Percentiles rank a stretch among this genome's conserved stretches.
Evolutionary conservation across 257 asterid species (phyloP).

Genomic region (Dorcoceras hygrometricum): DNA sequence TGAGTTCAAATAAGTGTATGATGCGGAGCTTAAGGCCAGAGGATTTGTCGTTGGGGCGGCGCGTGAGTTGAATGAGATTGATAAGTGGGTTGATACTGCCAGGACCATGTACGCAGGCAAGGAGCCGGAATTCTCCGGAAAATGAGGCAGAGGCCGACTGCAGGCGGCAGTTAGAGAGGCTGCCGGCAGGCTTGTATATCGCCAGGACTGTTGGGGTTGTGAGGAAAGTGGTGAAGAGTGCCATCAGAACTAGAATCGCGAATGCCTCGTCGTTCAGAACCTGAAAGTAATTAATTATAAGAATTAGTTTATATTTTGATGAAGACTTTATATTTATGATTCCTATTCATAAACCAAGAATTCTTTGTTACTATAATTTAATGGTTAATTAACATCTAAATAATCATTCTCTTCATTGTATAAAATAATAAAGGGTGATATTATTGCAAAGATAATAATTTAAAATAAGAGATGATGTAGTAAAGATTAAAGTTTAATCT

Average conservation of each 20-base stretch:
- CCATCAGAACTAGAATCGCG: slow-evolving; percentile 67
- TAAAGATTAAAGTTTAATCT: too few relatives aligned
- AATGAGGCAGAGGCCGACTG: slow-evolving; percentile 2
- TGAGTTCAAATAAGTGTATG: slow-evolving; percentile 51
- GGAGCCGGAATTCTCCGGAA: slow-evolving; percentile 37
- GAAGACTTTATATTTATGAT: too few relatives aligned
- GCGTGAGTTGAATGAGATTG: slow-evolving; percentile 40
- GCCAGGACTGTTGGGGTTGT: slow-evolving; percentile 61
- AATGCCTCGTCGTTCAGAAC: slow-evolving; percentile 63
- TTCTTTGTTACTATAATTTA: too few relatives aligned
- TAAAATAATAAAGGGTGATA: too few relatives aligned
- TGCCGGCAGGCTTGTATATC: slow-evolving; percentile 43
- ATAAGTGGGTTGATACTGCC: slow-evolving; percentile 39
- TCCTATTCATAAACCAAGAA: too few relatives aligned
- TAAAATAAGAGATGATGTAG: too few relatives aligned
- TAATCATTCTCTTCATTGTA: too few relatives aligned
- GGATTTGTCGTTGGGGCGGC: slow-evolving; percentile 29
- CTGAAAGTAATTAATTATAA: slow-evolving; percentile 26
- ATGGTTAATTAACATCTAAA: too few relatives aligned
- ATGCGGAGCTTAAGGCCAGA: slow-evolving; percentile 43
- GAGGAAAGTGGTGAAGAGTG: slow-evolving; percentile 63
- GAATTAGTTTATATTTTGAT: too few relatives aligned
- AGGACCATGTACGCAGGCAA: slow-evolving; percentile 52
- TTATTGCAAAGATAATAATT: too few relatives aligned
- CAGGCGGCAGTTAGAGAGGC: slow-evolving; percentile 6